Evolutionary conservation across 2,329 filamentous ascomycete species (phyloP).

Genomic region (Talaromyces pinophilus): DNA sequence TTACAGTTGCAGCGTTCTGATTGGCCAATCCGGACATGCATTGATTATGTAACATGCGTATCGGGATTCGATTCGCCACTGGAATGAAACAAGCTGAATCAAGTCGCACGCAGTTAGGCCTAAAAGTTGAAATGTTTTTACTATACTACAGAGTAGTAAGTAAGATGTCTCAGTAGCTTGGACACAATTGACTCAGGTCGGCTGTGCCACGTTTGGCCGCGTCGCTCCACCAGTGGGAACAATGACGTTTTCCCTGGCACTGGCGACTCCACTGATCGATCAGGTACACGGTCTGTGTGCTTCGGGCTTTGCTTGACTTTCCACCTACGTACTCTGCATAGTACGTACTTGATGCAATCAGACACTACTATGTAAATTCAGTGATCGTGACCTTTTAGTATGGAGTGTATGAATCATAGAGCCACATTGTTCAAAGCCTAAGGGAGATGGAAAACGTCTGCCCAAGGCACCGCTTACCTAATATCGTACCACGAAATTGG

Average conservation of each 20-base stretch:
- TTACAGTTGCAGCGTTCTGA: background rate
- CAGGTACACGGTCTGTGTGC: constrained; percentile 2
- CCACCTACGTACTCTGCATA: background rate
- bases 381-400: too few species aligned
- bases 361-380: background rate
- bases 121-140: too few species aligned
- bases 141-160: too few species aligned
- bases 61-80: background rate
- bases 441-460: background rate
- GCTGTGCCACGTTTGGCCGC: constrained; percentile 3
- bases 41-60: background rate
- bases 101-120: background rate
- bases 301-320: background rate
- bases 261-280: background rate
- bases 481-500: background rate
- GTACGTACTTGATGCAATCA: background rate
- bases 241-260: constrained; percentile 8
- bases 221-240: background rate
- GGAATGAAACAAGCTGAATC: background rate
- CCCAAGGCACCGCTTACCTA: background rate
- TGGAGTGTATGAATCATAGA: too few species aligned
- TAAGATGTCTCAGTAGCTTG: constrained; percentile 2
- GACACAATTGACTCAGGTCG: background rate
- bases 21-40: background rate
- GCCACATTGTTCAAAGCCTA: too few species aligned